These are phyloP conservation scores for Eucalyptus victrix DNA, from an alignment of 345 rosid species.

Conservation along the genomic window DNA sequence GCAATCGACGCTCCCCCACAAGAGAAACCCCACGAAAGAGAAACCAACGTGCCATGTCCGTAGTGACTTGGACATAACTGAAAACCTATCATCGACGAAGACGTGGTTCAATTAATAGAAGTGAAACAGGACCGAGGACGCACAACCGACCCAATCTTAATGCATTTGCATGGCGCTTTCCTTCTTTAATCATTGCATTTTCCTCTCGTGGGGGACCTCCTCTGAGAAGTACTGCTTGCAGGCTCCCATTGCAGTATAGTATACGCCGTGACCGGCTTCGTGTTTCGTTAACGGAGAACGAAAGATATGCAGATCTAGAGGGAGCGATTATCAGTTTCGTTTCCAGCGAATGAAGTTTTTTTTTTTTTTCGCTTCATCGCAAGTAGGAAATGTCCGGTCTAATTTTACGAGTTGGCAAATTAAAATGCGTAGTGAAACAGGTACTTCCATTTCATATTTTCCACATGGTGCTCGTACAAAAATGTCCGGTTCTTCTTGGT, in stretches of 20 bases:
- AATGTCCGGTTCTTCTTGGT: background rate
- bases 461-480: background rate
- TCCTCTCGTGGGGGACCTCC: background rate
- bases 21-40: background rate
- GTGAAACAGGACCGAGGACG: background rate
- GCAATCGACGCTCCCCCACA: background rate
- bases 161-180: background rate
- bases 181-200: background rate
- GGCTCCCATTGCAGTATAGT: background rate
- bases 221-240: background rate
- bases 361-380: background rate
- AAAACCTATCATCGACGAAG: background rate
- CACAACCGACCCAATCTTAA: background rate
- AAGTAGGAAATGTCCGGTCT: background rate
- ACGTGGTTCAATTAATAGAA: background rate
- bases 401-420: background rate
- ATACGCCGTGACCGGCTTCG: background rate
- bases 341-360: background rate
- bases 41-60: background rate
- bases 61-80: background rate
- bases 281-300: background rate
- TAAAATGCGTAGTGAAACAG: background rate
- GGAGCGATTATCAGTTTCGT: background rate
- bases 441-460: background rate
- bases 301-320: background rate